phyloP scores from a whole-genome alignment of 2,329 filamentous ascomycete species.

The Fusarium graminum region DNA sequence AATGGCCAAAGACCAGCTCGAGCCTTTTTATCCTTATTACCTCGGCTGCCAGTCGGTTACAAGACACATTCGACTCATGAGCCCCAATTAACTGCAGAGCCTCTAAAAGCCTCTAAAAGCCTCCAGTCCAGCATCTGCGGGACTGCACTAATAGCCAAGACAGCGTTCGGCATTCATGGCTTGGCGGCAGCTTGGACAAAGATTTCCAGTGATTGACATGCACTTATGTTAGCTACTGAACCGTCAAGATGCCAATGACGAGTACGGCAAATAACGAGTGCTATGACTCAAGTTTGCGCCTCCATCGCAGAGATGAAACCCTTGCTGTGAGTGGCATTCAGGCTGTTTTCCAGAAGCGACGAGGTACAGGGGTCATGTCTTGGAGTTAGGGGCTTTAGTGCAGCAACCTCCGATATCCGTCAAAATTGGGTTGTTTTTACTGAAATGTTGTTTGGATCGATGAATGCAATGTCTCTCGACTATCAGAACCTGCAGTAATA shows the following conservation, averaged over 20 bases:
- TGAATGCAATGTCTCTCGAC: no score
- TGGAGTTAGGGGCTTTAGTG: background rate
- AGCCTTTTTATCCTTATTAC: slow-evolving; percentile 37
- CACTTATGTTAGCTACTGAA: background rate
- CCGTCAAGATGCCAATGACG: background rate
- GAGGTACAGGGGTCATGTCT: slow-evolving; percentile 7
- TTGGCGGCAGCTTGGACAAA: background rate
- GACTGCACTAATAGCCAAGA: background rate
- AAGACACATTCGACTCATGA: slow-evolving; percentile 32
- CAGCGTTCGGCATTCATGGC: no score
- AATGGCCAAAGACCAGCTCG: slow-evolving; percentile 30
- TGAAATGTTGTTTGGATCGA: no score
- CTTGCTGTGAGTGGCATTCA: background rate
- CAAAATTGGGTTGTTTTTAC: no score
- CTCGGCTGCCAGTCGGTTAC: slow-evolving; percentile 44
- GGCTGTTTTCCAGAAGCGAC: slow-evolving; percentile 29
- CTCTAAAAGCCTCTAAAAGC: background rate
- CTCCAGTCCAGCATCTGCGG: background rate
- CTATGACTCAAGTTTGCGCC: slow-evolving; percentile 10
- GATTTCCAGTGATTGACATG: background rate
- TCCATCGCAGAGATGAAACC: background rate
- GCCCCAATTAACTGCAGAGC: slow-evolving; percentile 12
- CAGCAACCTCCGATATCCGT: slow-evolving; percentile 22
- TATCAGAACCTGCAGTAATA: no score
- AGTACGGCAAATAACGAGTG: background rate